Conservation (phyloP, 2,329 filamentous ascomycete species). For the Zymoseptoria crescenta region DNA sequence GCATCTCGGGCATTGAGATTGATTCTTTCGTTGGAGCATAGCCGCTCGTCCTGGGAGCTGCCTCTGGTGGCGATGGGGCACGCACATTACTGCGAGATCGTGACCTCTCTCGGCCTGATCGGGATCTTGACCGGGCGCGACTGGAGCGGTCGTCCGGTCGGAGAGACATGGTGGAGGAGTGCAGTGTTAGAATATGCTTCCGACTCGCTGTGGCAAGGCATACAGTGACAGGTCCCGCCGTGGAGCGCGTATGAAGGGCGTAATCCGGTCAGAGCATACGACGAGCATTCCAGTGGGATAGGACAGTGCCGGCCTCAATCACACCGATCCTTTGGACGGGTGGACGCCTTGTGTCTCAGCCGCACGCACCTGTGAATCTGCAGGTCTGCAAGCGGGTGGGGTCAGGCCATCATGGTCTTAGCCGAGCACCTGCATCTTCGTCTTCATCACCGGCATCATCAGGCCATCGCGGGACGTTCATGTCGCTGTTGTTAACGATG, state of each 20-base stretch:
- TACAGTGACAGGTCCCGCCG: no score
- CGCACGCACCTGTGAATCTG: neutral
- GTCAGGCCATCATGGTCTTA: neutral
- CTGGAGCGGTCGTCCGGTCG: conserved; percentile 34
- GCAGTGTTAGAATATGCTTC: neutral
- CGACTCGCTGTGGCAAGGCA: no score
- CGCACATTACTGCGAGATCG: conserved; percentile 35
- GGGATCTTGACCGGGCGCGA: conserved; percentile 38
- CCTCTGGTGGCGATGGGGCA: conserved; percentile 15
- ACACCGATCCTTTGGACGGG: neutral
- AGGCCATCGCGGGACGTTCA: neutral
- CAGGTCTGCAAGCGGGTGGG: neutral
- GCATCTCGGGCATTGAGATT: neutral
- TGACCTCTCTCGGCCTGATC: conserved; percentile 27
- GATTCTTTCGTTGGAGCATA: neutral
- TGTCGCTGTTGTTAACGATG: neutral
- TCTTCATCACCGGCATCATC: neutral
- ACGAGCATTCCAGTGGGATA: neutral
- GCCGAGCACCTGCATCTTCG: neutral
- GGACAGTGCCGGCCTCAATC: neutral
- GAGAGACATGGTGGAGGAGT: conserved; percentile 9
- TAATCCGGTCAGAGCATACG: neutral
- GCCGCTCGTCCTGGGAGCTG: neutral
- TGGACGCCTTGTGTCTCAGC: neutral
- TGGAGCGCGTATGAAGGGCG: neutral